Percentiles rank a stretch among this genome's conserved stretches.
phyloP scores from a whole-genome alignment of 345 rosid genomes.

The Pelargonium nanum region DNA sequence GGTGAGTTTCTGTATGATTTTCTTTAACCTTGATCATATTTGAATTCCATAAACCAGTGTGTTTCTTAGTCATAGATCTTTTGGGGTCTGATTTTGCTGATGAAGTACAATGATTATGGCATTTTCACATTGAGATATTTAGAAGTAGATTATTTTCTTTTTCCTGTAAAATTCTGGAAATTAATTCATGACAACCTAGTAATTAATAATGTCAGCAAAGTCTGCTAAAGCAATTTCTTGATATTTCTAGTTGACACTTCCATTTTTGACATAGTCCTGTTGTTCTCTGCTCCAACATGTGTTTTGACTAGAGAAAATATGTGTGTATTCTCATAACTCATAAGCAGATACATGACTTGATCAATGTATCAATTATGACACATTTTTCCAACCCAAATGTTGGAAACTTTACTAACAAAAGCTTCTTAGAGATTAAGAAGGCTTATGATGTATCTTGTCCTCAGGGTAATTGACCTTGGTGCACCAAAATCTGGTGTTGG shows the following conservation, averaged over 20 bases:
- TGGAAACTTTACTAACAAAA: no score
- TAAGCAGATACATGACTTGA: no score
- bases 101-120: neutral
- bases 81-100: neutral
- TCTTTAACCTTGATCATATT: neutral
- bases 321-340: neutral
- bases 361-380: no score
- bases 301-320: neutral
- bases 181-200: no score
- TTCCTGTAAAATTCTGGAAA: neutral
- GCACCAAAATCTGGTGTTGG: no score
- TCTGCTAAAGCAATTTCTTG: neutral
- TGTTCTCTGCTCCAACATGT: neutral
- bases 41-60: neutral
- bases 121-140: no score
- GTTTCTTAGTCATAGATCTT: no score
- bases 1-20: conserved; percentile 24
- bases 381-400: no score
- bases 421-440: no score
- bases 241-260: neutral
- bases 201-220: neutral
- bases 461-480: no score
- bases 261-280: neutral
- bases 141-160: no score
- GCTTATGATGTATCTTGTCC: no score